A percentile compares a stretch with the other conserved stretches of the same genome.
phyloP scores from a whole-genome alignment of 371 early-diverging fungal species.

The Actinomortierella wolfii region DNA sequence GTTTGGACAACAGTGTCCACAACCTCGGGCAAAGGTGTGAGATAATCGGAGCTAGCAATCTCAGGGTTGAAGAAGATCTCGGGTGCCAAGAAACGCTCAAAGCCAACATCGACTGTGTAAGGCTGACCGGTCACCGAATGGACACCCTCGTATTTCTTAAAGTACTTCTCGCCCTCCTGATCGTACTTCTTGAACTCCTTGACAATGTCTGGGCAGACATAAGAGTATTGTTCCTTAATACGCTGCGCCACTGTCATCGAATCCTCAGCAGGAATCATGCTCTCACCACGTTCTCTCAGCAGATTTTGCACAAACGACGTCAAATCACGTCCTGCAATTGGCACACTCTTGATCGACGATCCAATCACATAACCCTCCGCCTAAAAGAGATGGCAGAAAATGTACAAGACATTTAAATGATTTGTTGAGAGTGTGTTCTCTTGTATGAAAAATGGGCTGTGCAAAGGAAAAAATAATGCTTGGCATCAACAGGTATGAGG shows the following conservation, averaged over 20 bases:
- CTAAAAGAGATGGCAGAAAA: conserved; percentile 46
- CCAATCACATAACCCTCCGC: conserved; percentile 98
- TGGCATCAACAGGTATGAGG: neutral
- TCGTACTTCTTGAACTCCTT: conserved; percentile 96
- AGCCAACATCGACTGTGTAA: conserved; percentile 94
- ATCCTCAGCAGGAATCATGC: conserved; percentile 94
- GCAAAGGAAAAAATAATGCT: neutral
- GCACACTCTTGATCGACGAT: conserved; percentile 96
- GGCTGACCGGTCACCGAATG: conserved; percentile 87
- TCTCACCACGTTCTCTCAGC: conserved; percentile 93
- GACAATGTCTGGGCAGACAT: conserved; percentile 96
- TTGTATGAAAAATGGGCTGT: too few relatives aligned
- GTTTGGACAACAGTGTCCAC: conserved; percentile 96
- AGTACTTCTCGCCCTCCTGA: conserved; percentile 85
- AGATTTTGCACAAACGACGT: conserved; percentile 96
- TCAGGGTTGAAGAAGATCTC: conserved; percentile 99
- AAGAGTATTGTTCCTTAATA: conserved; percentile 96
- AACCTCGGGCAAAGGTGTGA: conserved; percentile 94
- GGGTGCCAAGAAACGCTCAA: conserved; percentile 97
- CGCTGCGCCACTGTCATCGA: conserved; percentile 91
- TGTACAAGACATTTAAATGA: too few relatives aligned
- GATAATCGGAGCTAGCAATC: conserved; percentile 94
- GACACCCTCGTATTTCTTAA: conserved; percentile 82
- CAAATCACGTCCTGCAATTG: conserved; percentile 97
- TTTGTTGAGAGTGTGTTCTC: too few relatives aligned